Conservation (phyloP, 306 rosid genomes). For the Pyrus betulifolia region DNA sequence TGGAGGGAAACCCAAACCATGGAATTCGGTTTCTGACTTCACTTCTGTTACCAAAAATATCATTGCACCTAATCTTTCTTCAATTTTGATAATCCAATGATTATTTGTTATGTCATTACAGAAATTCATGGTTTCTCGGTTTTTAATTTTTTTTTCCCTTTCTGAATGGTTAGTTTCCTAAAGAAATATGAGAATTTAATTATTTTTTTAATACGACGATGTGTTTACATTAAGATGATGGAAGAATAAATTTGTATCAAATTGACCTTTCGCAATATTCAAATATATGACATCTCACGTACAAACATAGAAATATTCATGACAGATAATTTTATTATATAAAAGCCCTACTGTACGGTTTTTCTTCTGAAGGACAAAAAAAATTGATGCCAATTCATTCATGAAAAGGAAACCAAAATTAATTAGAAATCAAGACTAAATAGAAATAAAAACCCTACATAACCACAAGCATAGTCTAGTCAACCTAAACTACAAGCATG, state of each 20-base stretch:
- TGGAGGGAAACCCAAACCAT: background rate
- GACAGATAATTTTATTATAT: too few species aligned
- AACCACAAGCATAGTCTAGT: background rate
- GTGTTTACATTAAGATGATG: too few species aligned
- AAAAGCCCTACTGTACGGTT: background rate
- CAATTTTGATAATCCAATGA: background rate
- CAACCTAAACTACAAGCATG: background rate
- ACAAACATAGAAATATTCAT: too few species aligned
- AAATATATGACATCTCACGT: fast-evolving
- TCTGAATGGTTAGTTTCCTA: background rate
- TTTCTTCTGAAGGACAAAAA: background rate
- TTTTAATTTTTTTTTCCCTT: background rate
- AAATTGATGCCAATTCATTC: background rate
- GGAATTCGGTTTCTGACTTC: background rate
- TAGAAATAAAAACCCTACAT: background rate
- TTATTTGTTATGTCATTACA: background rate
- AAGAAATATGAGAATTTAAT: background rate
- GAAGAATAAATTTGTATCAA: too few species aligned
- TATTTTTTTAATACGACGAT: too few species aligned
- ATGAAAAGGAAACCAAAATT: background rate
- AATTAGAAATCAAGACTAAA: background rate
- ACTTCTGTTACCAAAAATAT: background rate
- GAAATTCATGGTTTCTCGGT: background rate
- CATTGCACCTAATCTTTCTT: background rate
- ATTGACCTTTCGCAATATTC: too few species aligned